Evolutionary conservation across 129 eudicot species (phyloP).

Genomic region (Flaveria sonorensis): DNA sequence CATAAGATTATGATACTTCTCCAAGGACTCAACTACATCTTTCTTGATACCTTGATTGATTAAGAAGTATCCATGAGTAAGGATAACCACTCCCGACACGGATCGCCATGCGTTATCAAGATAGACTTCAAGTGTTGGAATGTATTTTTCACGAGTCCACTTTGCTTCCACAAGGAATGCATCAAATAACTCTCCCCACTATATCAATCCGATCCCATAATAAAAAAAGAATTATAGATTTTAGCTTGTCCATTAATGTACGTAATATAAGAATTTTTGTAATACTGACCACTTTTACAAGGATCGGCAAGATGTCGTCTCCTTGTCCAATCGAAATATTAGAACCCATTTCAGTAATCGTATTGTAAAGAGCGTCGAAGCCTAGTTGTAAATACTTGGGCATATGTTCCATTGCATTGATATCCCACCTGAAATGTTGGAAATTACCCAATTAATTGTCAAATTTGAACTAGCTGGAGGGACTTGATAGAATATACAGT

Average conservation of each 20-base stretch:
- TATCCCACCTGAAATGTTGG: constrained; percentile 47
- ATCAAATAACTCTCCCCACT: constrained; percentile 37
- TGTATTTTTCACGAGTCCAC: constrained; percentile 31
- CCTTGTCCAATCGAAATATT: constrained; percentile 34
- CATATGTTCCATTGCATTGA: constrained; percentile 32
- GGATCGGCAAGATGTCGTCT: constrained; percentile 15
- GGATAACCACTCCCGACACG: constrained; percentile 30
- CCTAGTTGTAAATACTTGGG: constrained; percentile 41
- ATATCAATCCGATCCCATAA: too few relatives aligned
- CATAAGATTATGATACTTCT: constrained; percentile 35
- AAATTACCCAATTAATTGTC: not conserved
- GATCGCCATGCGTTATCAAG: constrained; percentile 39
- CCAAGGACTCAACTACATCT: constrained; percentile 11
- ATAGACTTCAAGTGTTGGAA: constrained; percentile 32
- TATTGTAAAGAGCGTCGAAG: constrained; percentile 38
- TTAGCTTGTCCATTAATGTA: too few relatives aligned
- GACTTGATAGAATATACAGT: not conserved
- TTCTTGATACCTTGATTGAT: constrained; percentile 16
- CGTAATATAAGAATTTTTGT: too few relatives aligned
- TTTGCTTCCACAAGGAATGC: constrained; percentile 45
- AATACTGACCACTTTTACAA: constrained; percentile 29
- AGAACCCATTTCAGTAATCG: constrained; percentile 43
- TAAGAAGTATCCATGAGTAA: constrained; percentile 34
- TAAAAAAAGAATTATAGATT: too few relatives aligned
- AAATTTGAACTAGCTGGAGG: not conserved